phyloP scores from a whole-genome alignment of 768 basidiomycete species.

The Hericium erinaceus region DNA sequence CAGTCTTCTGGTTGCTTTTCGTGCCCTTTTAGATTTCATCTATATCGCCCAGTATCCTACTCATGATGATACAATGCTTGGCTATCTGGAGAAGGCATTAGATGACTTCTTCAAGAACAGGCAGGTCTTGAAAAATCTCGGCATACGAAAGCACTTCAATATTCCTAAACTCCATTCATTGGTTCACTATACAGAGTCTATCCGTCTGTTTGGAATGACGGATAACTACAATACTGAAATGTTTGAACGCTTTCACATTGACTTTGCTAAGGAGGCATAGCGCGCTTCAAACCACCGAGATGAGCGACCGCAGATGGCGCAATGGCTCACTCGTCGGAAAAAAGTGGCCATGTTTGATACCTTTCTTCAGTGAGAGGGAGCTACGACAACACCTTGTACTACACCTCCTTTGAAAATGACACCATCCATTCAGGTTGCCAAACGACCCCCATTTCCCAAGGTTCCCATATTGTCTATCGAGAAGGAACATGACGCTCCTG shows the following conservation, averaged over 20 bases:
- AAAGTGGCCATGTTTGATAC: not conserved
- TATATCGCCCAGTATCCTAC: conserved; percentile 16
- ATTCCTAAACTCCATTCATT: conserved; percentile 21
- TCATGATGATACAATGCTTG: conserved; percentile 9
- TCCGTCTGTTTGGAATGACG: conserved; percentile 11
- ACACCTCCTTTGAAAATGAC: too few relatives aligned
- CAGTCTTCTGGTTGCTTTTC: too few relatives aligned
- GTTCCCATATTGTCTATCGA: too few relatives aligned
- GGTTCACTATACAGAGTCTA: conserved; percentile 13
- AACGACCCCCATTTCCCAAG: too few relatives aligned
- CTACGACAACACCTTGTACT: not conserved
- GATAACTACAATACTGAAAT: conserved; percentile 23
- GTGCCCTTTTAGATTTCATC: conserved; percentile 13
- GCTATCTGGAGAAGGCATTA: conserved; percentile 1
- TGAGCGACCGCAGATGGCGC: conserved; percentile 18
- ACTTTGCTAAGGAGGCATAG: conserved; percentile 20
- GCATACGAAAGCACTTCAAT: conserved; percentile 15
- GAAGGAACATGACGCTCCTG: too few relatives aligned
- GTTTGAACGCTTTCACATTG: conserved; percentile 20
- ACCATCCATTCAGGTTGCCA: too few relatives aligned
- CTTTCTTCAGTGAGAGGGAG: not conserved
- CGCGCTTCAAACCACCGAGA: conserved; percentile 17
- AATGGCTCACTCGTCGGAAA: conserved; percentile 14
- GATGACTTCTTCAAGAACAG: conserved; percentile 12
- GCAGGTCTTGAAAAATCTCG: conserved; percentile 7